Conservation (phyloP, 306 rosid genomes). For the Malus sylvestris region DNA sequence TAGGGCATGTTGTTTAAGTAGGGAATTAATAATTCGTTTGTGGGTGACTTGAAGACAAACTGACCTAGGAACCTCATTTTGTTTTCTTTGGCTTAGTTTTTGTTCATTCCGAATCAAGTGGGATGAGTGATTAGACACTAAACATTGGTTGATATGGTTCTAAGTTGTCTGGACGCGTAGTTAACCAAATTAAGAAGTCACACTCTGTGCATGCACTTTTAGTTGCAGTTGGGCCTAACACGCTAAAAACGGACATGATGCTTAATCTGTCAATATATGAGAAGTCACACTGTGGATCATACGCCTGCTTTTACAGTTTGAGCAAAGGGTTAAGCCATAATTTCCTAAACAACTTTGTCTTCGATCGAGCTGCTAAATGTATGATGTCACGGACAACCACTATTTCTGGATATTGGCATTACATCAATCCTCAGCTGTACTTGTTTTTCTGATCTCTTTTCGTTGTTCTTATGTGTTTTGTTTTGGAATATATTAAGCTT, state of each 20-base stretch:
- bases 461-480: constrained; percentile 12
- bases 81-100: background rate
- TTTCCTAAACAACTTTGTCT: background rate
- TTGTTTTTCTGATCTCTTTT: background rate
- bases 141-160: background rate
- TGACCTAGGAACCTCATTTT: background rate
- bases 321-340: background rate
- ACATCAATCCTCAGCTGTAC: background rate
- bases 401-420: background rate
- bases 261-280: background rate
- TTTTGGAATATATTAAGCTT: background rate
- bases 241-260: background rate
- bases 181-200: background rate
- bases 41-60: background rate
- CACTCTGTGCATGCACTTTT: background rate
- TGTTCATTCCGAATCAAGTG: background rate
- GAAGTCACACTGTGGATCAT: background rate
- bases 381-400: constrained; percentile 7
- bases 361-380: background rate
- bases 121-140: background rate
- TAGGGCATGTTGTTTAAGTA: background rate
- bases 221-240: background rate
- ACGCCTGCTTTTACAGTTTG: background rate
- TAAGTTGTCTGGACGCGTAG: background rate
- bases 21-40: background rate